Base-by-base conservation (phyloP, 768 basidiomycete genomes). In the Pholiota conissans region DNA sequence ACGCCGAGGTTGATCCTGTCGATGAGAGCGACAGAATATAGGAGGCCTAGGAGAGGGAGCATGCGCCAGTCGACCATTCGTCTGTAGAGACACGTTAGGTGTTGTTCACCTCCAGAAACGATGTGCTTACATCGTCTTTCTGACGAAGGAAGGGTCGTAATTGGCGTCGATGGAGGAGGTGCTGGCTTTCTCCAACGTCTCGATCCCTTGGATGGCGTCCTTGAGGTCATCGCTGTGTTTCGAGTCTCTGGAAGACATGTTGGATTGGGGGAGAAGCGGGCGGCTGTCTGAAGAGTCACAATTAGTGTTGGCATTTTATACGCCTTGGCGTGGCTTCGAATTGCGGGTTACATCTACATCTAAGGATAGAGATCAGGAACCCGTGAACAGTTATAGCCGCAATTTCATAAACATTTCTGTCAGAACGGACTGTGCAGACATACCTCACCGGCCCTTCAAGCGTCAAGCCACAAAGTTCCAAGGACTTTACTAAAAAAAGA, bases 1-100 rank as follows among this genome's bases (percentile, higher is more conserved):
- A 72, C 63, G 4, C 70, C 71, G 22, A 75, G 63, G 49, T 75
- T 75, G 30, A 67, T 66, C 35, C 73, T 63, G 49, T 75, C 73
- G 47, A 74, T 73, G 26, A 74, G 61, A 1, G 74, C 71, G 16
- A 73, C 57, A 32, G 74, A 67, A 51, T 74, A 74, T n/a, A 74
- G 52, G 20, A 72, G 42, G 28, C 73, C 73, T 3, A 74, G 65
- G 26, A 76, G 54, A 22, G 74, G 75, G n/a, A 76, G 62, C 59
- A 75, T 63, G 24, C 74, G 67, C 58, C 69, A 64, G 48, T 76
- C 74, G 42, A 76, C 61, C 28, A 54, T 63, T 30, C 71, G 69
- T 59, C 75, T 76, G 46, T 20, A 24, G 24, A 34, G 37, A 7
- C 6, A 14, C 13, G 9, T 29, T 28, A 27, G 11, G 13, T 16